Evolutionary conservation across 306 rosid species (phyloP), one percentile per base, ranked within the genome.

Genomic region (Abrus pulchellus): DNA sequence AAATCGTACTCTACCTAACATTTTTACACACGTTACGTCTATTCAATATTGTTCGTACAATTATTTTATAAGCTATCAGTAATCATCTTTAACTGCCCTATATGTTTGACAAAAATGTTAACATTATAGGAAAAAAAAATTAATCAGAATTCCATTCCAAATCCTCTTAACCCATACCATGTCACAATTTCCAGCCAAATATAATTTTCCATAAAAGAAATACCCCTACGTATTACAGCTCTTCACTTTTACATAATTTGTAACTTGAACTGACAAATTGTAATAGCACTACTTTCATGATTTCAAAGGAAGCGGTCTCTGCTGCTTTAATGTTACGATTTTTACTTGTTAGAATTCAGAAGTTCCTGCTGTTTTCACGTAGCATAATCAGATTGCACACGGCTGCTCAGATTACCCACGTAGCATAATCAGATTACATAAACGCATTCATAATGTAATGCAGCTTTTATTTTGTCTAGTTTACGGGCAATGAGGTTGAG

Each of bases 381-480:
- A 53, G 8, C 41, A 12, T 9, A 36, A 2, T n/a, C 32, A 33
- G 57, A 30, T 68, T 33, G 20, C 34, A 49, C 20, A 49, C 7
- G 3, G 68, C 62, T 53, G 65, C 64, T 29, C 3, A 33, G 60
- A 70, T 14, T 14, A n/a, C 4, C n/a, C 12, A 34, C 29, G 11
- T n/a, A 53, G 8, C 41, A 12, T 9, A 36, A 2, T n/a, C 32
- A 33, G 57, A 30, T 68, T 33, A 36, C 34, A 49, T 32, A 66
- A 64, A 38, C n/a, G 44, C 48, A 64, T 36, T 45, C 57, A 2
- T 28, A 40, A 38, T 34, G 60, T 53, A n/a, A 7, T 1, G 20
- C n/a, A 1, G 49, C 69, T 41, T 47, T 44, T 75, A 77, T 65
- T 57, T 43, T 5, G 70, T 52, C 12, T 47, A 32, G 68, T 66